Evolutionary conservation across 495 filamentous ascomycete species (phyloP), one percentile per base, ranked within the genome.

Genomic region (Lineolata rhizophorae): DNA sequence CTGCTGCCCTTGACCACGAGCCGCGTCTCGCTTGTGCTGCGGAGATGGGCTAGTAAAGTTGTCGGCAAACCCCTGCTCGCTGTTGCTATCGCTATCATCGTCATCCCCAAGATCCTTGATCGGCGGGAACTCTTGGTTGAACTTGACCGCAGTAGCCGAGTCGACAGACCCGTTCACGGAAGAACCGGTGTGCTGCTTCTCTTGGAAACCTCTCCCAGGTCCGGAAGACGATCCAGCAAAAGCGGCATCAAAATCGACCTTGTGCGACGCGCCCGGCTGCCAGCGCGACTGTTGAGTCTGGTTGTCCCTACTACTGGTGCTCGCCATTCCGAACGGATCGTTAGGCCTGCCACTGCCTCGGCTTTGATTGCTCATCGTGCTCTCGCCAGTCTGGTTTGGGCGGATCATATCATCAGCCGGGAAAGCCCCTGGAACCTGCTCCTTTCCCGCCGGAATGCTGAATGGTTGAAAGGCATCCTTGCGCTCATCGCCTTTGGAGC

Each of bases 11-110:
- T 49, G 41, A 9, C 42, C 45, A 10, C 47, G 37, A 16, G 45
- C 49, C 8, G 47, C 38, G 30, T 56, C 46, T 6, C 41, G 31
- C 5, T 43, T 49, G 14, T 65, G 61, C 13, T 53, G 53, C 13
- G 81, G 74, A 16, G 71, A 76, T 12, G 62, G 62, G 28, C 78
- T 67, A 2, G 77, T 72, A 43, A 95, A 94, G 44, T 93, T 72
- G 47, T 97, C 85, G 35, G 84, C 84, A 45, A 95, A 97, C 0
- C 84, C 77, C 27, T 60, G 71, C 25, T 77, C 80, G 36, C 75
- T 81, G 20, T 84, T 81, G 35, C 61, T 73, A 35, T 78, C 70
- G 19, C 65, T 67, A 10, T 85, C 81, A 38, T 87, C 79, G 30
- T 74, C 61, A n/a, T 45, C 46, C 27, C 72, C 72, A 20, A 93